These are phyloP conservation scores for Pisolithus microcarpus DNA, from an alignment of 768 basidiomycete species.

Conservation along the genomic window DNA sequence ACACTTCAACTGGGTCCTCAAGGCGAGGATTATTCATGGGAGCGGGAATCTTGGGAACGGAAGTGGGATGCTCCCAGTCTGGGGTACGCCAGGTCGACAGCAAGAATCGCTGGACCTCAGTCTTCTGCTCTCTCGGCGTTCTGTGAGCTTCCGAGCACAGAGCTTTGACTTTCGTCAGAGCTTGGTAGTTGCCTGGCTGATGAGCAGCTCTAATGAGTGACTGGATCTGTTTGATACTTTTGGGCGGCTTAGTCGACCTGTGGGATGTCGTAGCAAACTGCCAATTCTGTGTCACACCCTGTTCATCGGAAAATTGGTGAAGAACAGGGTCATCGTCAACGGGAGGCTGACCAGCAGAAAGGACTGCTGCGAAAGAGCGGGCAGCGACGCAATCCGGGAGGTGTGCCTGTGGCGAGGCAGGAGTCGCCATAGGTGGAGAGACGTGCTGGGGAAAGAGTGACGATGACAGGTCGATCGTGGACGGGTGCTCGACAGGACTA, in stretches of 20 bases:
- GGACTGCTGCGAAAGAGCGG: slow-evolving; percentile 27
- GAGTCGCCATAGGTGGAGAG: slow-evolving; percentile 22
- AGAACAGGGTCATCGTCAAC: slow-evolving; percentile 19
- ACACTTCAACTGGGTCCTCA: slow-evolving; percentile 40
- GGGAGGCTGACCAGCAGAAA: slow-evolving; percentile 22
- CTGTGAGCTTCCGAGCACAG: slow-evolving; percentile 39
- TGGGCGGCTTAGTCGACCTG: slow-evolving; percentile 22
- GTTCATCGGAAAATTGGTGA: slow-evolving; percentile 20
- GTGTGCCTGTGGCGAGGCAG: slow-evolving; percentile 28
- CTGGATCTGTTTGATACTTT: slow-evolving; percentile 35
- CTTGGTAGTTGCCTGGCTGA: slow-evolving; percentile 35
- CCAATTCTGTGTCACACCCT: slow-evolving; percentile 15
- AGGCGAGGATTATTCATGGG: slow-evolving; percentile 37
- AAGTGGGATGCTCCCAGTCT: slow-evolving; percentile 22
- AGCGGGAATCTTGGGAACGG: slow-evolving; percentile 12
- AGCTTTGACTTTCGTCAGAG: slow-evolving; percentile 36
- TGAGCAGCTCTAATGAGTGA: slow-evolving; percentile 38
- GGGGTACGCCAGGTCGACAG: slow-evolving; percentile 41
- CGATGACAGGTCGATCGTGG: slow-evolving; percentile 11
- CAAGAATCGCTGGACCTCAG: slow-evolving; percentile 36
- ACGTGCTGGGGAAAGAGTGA: slow-evolving; percentile 18
- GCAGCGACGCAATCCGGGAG: slow-evolving; percentile 29
- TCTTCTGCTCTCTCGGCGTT: slow-evolving; percentile 38
- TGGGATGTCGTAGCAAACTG: slow-evolving; percentile 12
- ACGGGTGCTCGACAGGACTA: slow-evolving; percentile 9